Percentiles rank a stretch among this genome's conserved stretches.
Conservation (phyloP, 2,329 filamentous ascomycete species). For the Hirsutella rhossiliensis region DNA sequence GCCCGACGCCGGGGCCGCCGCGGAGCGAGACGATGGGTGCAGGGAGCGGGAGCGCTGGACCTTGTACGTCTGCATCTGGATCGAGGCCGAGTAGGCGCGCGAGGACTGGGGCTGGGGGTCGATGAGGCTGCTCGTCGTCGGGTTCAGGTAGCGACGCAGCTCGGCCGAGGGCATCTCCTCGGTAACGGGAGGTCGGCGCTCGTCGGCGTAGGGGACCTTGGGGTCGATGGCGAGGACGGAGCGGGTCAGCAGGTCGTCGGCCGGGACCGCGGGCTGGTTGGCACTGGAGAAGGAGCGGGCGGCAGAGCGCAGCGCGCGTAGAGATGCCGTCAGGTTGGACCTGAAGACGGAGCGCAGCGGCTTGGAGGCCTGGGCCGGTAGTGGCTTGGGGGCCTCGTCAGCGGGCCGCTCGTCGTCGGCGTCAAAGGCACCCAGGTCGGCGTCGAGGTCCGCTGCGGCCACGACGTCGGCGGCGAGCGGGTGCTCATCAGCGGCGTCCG, state of each 20-base stretch:
- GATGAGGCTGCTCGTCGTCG: slow-evolving; percentile 32
- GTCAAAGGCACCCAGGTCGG: slow-evolving; percentile 19
- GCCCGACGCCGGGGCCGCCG: slow-evolving; percentile 14
- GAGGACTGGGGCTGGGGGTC: slow-evolving; percentile 14
- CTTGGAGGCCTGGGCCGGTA: slow-evolving; percentile 24
- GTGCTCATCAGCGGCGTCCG: slow-evolving; percentile 37
- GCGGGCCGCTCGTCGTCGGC: slow-evolving; percentile 7
- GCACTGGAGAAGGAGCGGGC: slow-evolving; percentile 51
- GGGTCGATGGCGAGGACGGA: slow-evolving; percentile 58
- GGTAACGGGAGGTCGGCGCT: slow-evolving; percentile 49
- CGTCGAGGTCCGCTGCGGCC: slow-evolving; percentile 26
- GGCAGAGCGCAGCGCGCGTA: slow-evolving; percentile 51
- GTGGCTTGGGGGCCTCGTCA: slow-evolving; percentile 19
- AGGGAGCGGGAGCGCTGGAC: slow-evolving; percentile 32
- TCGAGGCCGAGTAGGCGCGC: slow-evolving; percentile 47
- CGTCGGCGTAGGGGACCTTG: slow-evolving; percentile 53
- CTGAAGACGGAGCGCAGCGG: slow-evolving; percentile 50
- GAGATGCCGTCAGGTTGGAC: slow-evolving; percentile 55
- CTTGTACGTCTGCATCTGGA: slow-evolving; percentile 63
- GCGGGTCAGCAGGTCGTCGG: slow-evolving; percentile 54
- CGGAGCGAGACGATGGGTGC: slow-evolving; percentile 12
- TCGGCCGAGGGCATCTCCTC: slow-evolving; percentile 55
- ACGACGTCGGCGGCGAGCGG: slow-evolving; percentile 26
- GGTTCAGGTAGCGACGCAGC: slow-evolving; percentile 56
- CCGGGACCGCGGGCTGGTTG: slow-evolving; percentile 50